Conservation (phyloP, 305 asterid species). For the Fraxinus baroniana region DNA sequence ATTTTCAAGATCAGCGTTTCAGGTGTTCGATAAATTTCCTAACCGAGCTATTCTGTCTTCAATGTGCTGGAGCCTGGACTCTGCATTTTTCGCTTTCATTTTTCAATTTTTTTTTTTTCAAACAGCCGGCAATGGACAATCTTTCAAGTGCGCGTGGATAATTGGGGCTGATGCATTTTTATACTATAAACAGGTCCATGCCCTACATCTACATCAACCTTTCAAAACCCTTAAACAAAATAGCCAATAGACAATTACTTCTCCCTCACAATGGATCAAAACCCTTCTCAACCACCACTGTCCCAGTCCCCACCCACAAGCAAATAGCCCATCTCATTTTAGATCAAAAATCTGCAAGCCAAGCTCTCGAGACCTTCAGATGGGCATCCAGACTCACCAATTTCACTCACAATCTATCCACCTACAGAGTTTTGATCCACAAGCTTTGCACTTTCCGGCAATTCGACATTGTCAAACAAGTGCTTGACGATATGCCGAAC, state of each 20-base stretch:
- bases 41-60: background rate
- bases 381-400: constrained; percentile 70
- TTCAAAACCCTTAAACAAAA: constrained; percentile 12
- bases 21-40: background rate
- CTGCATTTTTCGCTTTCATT: background rate
- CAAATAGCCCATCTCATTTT: constrained; percentile 63
- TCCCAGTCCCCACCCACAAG: constrained; percentile 53
- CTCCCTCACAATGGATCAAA: constrained; percentile 35
- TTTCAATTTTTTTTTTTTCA: too few relatives aligned
- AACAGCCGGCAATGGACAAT: background rate
- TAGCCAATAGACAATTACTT: background rate
- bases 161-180: background rate
- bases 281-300: constrained; percentile 33
- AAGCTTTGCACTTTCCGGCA: constrained; percentile 63
- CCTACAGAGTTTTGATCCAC: constrained; percentile 74
- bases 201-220: constrained; percentile 19
- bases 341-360: constrained; percentile 63
- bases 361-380: constrained; percentile 79
- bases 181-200: constrained; percentile 21
- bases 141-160: background rate
- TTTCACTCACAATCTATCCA: constrained; percentile 63
- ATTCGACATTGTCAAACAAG: constrained; percentile 41
- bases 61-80: background rate
- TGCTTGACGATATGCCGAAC: constrained; percentile 89
- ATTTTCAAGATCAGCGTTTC: too few relatives aligned